Percentiles rank a stretch among this genome's conserved stretches.
Evolutionary conservation across 1,284 basidiomycete genomes (phyloP).

Genomic region (Hemileia vastatrix): DNA sequence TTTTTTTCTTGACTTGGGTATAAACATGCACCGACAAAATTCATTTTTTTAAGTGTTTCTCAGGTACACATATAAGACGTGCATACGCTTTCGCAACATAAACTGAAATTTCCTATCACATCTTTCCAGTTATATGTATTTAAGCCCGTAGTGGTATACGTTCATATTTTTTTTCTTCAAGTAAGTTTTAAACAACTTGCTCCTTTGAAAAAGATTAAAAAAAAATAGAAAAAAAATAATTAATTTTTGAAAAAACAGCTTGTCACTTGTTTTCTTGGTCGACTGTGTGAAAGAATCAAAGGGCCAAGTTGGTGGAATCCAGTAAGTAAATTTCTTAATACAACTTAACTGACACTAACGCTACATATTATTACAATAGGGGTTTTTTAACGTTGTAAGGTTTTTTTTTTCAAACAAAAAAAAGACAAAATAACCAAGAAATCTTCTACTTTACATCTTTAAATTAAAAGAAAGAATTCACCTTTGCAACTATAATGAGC

Average conservation of each 20-base stretch:
- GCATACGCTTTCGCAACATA: too few relatives aligned
- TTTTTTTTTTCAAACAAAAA: conserved; percentile 4
- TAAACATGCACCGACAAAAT: neutral
- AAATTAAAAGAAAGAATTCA: neutral
- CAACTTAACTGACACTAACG: conserved; percentile 13
- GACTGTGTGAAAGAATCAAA: conserved; percentile 7
- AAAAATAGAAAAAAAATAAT: neutral
- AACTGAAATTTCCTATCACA: too few relatives aligned
- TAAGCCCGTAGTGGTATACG: conserved; percentile 13
- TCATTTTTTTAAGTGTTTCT: conserved; percentile 7
- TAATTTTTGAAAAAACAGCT: too few relatives aligned
- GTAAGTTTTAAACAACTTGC: conserved; percentile 2
- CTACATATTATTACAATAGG: conserved; percentile 16
- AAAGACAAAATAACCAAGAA: neutral
- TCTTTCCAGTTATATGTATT: too few relatives aligned
- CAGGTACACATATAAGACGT: too few relatives aligned
- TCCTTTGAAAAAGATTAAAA: too few relatives aligned
- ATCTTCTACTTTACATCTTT: neutral
- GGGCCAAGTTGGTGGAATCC: conserved; percentile 17
- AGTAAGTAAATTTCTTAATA: too few relatives aligned
- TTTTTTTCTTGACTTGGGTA: too few relatives aligned
- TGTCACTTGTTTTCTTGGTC: too few relatives aligned
- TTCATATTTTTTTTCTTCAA: conserved; percentile 18
- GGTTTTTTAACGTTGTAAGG: conserved; percentile 2
- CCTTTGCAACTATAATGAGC: too few relatives aligned